Evolutionary conservation across 2,329 filamentous ascomycete genomes (phyloP).

Genomic region (Dryadomyces sulphureus): DNA sequence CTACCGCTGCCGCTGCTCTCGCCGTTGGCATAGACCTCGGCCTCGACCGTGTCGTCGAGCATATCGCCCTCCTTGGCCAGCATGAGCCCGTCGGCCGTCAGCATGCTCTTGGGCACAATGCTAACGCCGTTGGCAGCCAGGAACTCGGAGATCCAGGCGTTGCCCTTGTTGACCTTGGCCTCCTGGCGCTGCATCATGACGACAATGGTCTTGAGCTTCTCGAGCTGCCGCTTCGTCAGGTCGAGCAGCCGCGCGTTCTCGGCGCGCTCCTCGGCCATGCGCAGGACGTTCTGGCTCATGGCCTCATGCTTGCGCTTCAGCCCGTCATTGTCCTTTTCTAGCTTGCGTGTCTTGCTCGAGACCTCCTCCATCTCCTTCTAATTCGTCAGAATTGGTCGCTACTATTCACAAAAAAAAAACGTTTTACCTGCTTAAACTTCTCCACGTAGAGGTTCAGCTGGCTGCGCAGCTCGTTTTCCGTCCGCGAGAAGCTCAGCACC

Average conservation of each 20-base stretch:
- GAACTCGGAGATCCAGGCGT: background rate
- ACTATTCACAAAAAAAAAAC: background rate
- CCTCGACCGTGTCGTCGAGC: constrained; percentile 45
- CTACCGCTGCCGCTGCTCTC: constrained; percentile 2
- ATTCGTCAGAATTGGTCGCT: constrained; percentile 51
- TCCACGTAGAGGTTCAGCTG: constrained; percentile 98
- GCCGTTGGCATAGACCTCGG: constrained; percentile 20
- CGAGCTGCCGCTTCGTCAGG: constrained; percentile 68
- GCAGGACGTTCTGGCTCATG: constrained; percentile 85
- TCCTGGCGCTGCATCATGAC: constrained; percentile 94
- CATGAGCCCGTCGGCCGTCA: background rate
- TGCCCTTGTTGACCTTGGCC: background rate
- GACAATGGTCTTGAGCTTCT: constrained; percentile 87
- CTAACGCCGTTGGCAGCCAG: constrained; percentile 28
- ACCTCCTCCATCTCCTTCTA: constrained; percentile 99
- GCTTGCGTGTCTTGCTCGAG: constrained; percentile 94
- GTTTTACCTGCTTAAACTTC: constrained; percentile 91
- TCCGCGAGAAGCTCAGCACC: constrained; percentile 90
- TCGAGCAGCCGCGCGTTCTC: constrained; percentile 64
- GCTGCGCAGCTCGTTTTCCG: constrained; percentile 81
- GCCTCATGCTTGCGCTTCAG: constrained; percentile 87
- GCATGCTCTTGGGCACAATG: background rate
- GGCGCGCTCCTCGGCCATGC: constrained; percentile 89
- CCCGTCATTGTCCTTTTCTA: constrained; percentile 91
- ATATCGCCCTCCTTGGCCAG: constrained; percentile 22